Conservation (phyloP, 2,329 filamentous ascomycete species). For the Tolypocladium nubicola region DNA sequence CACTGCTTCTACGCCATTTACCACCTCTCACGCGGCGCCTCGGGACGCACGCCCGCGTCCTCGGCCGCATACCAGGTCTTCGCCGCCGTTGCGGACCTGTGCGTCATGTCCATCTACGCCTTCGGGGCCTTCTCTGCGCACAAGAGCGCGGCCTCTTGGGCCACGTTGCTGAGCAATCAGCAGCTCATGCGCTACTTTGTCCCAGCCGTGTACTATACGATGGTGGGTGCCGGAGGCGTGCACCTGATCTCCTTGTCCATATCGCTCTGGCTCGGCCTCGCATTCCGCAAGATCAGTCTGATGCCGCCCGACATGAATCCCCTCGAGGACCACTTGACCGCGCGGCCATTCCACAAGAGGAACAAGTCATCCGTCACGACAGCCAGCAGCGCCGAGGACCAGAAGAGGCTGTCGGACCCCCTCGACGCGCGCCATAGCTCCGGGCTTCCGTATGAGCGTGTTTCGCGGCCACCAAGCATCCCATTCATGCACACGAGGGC, state of each 20-base stretch:
- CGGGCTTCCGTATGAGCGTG: conserved; percentile 30
- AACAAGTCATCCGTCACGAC: conserved; percentile 51
- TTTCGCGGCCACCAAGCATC: conserved; percentile 44
- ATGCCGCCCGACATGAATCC: conserved; percentile 95
- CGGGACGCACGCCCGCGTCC: conserved; percentile 63
- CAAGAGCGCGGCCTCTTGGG: conserved; percentile 45
- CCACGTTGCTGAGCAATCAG: conserved; percentile 52
- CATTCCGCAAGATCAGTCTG: conserved; percentile 71
- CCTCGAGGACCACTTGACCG: conserved; percentile 74
- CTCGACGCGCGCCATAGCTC: conserved; percentile 32
- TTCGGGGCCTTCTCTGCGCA: conserved; percentile 40
- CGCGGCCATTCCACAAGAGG: conserved; percentile 60
- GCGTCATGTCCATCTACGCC: conserved; percentile 42
- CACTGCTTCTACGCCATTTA: conserved; percentile 71
- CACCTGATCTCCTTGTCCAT: conserved; percentile 62
- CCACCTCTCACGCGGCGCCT: conserved; percentile 63
- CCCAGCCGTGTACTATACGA: conserved; percentile 56
- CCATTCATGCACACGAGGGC: conserved; percentile 73
- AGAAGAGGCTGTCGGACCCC: conserved; percentile 49
- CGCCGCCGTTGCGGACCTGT: conserved; percentile 59
- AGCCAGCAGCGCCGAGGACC: conserved; percentile 30
- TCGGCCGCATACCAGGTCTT: conserved; percentile 87
- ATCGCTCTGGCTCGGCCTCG: conserved; percentile 63
- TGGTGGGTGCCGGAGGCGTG: conserved; percentile 52
- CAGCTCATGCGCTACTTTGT: conserved; percentile 49